Percentiles rank a stretch among this genome's conserved stretches.
Evolutionary conservation across 2,329 filamentous ascomycete species (phyloP).

Genomic region (Cladosporium cucumerinum): DNA sequence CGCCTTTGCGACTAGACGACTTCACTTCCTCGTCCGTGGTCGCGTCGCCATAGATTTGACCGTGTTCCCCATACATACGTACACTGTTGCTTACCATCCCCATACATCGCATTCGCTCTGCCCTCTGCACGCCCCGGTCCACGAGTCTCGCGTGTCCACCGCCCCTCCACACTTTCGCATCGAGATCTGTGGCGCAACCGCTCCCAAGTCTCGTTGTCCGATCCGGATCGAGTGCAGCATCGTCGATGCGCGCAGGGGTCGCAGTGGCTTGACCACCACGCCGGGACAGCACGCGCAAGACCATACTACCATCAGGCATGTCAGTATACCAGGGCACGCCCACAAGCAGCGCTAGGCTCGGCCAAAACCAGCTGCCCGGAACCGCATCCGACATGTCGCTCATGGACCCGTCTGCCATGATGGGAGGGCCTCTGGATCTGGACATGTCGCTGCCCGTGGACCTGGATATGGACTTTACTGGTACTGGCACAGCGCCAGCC

Average conservation of each 20-base stretch:
- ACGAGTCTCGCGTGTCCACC: neutral
- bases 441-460: conserved; percentile 48
- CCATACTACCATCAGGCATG: neutral
- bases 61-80: neutral
- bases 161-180: neutral
- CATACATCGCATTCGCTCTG: neutral
- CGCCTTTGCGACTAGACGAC: neutral
- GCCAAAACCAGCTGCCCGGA: conserved; percentile 27
- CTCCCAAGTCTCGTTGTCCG: neutral
- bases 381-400: conserved; percentile 61
- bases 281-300: conserved; percentile 10
- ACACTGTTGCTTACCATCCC: neutral
- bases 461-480: conserved; percentile 42
- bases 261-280: conserved; percentile 7
- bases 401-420: conserved; percentile 50
- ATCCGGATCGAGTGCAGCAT: conserved; percentile 9
- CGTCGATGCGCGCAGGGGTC: conserved; percentile 13
- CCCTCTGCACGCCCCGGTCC: neutral
- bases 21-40: neutral
- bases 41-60: neutral
- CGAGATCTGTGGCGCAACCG: neutral
- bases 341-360: conserved; percentile 3
- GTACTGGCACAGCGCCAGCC: conserved; percentile 28
- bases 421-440: conserved; percentile 40
- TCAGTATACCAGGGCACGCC: conserved; percentile 14